Conservation (phyloP, 2,329 filamentous ascomycete genomes). For the Fusarium coffeatum region DNA sequence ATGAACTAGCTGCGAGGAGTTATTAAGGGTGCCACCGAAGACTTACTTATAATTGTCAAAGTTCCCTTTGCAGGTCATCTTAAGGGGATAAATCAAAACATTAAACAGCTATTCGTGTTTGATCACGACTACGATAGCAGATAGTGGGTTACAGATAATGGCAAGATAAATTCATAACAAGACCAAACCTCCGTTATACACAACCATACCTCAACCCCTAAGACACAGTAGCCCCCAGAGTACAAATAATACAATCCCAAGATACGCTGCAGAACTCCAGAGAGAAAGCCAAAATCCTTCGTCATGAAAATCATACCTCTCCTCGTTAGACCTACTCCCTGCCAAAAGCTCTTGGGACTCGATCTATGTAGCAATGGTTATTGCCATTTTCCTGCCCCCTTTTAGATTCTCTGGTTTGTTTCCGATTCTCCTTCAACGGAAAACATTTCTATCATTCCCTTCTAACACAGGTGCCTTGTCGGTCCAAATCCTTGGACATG, state of each 20-base stretch:
- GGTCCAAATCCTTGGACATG: neutral
- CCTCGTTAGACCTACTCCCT: slow-evolving; percentile 1
- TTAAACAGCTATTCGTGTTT: neutral
- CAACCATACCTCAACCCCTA: neutral
- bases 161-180: neutral
- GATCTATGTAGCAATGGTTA: slow-evolving; percentile 17
- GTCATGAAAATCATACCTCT: slow-evolving; percentile 29
- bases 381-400: slow-evolving; percentile 1
- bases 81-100: neutral
- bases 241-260: slow-evolving; percentile 6
- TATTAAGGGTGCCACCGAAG: slow-evolving; percentile 6
- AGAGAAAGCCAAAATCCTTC: slow-evolving; percentile 20
- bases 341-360: slow-evolving; percentile 6
- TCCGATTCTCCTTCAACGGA: neutral
- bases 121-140: neutral
- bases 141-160: neutral
- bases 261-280: slow-evolving; percentile 30
- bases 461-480: neutral
- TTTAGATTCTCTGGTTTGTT: slow-evolving; percentile 20
- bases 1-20: slow-evolving; percentile 13
- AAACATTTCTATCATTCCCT: slow-evolving; percentile 1
- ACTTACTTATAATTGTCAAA: neutral
- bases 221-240: neutral
- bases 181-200: neutral
- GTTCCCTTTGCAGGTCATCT: neutral